phyloP scores from a whole-genome alignment of 1,139 yeast genomes.

The Meyerozyma smithsonii region DNA sequence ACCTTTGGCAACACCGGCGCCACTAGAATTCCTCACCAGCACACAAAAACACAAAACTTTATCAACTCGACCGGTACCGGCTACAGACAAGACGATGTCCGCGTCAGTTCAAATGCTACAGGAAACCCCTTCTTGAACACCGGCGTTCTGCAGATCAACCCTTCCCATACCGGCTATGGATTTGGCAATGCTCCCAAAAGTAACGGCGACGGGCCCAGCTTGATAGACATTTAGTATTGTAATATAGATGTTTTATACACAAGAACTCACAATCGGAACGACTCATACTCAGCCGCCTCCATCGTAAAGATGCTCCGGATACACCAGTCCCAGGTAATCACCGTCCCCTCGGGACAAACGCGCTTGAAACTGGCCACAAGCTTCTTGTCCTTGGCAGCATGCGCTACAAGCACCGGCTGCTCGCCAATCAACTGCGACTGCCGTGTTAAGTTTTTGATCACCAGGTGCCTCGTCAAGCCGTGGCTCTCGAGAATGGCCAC shows the following conservation, averaged over 20 bases:
- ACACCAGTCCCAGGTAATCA: slow-evolving; percentile 70
- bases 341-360: slow-evolving; percentile 14
- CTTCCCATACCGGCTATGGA: slow-evolving; percentile 82
- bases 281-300: slow-evolving; percentile 24
- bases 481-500: slow-evolving; percentile 61
- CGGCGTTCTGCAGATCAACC: slow-evolving; percentile 42
- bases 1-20: slow-evolving; percentile 95
- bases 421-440: slow-evolving; percentile 14
- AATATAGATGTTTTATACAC: background rate
- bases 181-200: slow-evolving; percentile 62
- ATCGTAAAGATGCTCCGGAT: slow-evolving; percentile 54
- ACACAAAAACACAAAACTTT: slow-evolving; percentile 75
- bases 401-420: slow-evolving; percentile 27
- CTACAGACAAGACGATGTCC: slow-evolving; percentile 46
- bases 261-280: slow-evolving; percentile 16
- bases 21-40: slow-evolving; percentile 87
- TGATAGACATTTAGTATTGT: slow-evolving; percentile 36
- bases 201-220: slow-evolving; percentile 39
- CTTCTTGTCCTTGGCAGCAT: slow-evolving; percentile 31
- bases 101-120: slow-evolving; percentile 40
- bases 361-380: slow-evolving; percentile 1
- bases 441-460: slow-evolving; percentile 21
- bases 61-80: slow-evolving; percentile 90
- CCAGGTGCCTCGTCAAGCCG: slow-evolving; percentile 44
- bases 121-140: slow-evolving; percentile 74